phyloP scores from a whole-genome alignment of 73 alveolate genomes.

The Loxodes magnus region DNA sequence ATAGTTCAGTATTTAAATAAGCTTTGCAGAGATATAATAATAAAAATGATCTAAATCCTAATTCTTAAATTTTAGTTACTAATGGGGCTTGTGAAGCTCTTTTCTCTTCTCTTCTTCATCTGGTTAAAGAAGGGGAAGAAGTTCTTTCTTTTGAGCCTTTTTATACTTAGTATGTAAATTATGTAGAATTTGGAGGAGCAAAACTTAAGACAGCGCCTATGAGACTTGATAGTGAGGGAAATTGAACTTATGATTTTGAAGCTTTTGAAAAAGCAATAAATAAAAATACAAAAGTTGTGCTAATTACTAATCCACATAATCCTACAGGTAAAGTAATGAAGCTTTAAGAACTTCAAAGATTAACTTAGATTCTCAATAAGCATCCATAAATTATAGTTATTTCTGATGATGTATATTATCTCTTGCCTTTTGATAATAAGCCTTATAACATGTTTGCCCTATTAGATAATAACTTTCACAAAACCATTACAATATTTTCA shows the following conservation, averaged over 20 bases:
- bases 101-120: slow-evolving; percentile 13
- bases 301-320: slow-evolving; percentile 65
- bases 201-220: slow-evolving; percentile 21
- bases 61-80: slow-evolving; percentile 26
- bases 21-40: too few relatives aligned
- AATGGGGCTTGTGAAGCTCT: slow-evolving; percentile 44
- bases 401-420: slow-evolving; percentile 84
- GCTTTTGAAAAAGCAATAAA: slow-evolving; percentile 37
- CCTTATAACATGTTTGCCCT: slow-evolving; percentile 44
- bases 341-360: slow-evolving; percentile 42
- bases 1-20: slow-evolving; percentile 17
- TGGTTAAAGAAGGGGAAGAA: slow-evolving; percentile 34
- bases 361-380: slow-evolving; percentile 53
- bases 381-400: slow-evolving; percentile 53
- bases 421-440: slow-evolving; percentile 32
- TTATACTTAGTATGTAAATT: slow-evolving; percentile 34
- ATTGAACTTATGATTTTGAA: slow-evolving; percentile 52
- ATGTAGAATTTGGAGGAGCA: slow-evolving; percentile 33
- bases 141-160: slow-evolving; percentile 42
- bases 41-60: slow-evolving; percentile 20
- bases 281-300: slow-evolving; percentile 49
- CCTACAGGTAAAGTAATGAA: slow-evolving; percentile 78
- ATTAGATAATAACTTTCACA: slow-evolving; percentile 49
- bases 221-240: slow-evolving; percentile 5
- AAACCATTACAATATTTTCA: slow-evolving; percentile 59